Evolutionary conservation across 176 grass and related monocot genomes (phyloP).

Genomic region (Rhynchospora pubera): DNA sequence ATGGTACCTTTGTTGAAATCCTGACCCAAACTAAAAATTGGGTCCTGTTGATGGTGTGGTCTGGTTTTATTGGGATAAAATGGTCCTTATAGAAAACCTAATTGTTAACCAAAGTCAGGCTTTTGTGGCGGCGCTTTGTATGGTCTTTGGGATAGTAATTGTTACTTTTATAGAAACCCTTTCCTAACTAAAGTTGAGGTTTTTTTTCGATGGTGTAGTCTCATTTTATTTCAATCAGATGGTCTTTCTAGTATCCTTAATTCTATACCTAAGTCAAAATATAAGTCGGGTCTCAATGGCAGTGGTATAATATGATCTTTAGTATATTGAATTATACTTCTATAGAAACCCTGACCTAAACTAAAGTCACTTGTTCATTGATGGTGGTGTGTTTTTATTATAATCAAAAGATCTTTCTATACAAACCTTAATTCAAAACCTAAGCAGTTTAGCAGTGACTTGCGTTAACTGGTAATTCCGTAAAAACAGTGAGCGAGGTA

Average conservation of each 20-base stretch:
- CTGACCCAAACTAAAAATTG: no score
- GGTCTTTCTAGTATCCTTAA: not conserved
- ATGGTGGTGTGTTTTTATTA: not conserved
- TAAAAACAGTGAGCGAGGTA: not conserved
- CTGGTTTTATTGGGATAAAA: no score
- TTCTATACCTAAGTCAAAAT: not conserved
- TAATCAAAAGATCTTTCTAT: not conserved
- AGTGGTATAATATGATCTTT: not conserved
- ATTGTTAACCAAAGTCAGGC: not conserved
- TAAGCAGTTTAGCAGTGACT: not conserved
- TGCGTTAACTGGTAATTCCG: not conserved
- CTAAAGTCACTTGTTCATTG: not conserved
- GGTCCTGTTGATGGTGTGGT: no score
- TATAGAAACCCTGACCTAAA: no score
- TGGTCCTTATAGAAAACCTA: no score
- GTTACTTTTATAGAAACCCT: not conserved
- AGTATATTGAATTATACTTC: not conserved
- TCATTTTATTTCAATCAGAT: no score
- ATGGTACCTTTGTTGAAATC: no score
- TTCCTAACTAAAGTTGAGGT: not conserved
- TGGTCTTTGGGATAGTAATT: not conserved
- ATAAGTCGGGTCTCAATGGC: not conserved
- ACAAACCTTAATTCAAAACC: not conserved
- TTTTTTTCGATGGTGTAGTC: no score
- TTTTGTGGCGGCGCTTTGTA: not conserved